Base-by-base conservation (phyloP, 805 yeast genomes). In the Metschnikowia reukaufii region DNA sequence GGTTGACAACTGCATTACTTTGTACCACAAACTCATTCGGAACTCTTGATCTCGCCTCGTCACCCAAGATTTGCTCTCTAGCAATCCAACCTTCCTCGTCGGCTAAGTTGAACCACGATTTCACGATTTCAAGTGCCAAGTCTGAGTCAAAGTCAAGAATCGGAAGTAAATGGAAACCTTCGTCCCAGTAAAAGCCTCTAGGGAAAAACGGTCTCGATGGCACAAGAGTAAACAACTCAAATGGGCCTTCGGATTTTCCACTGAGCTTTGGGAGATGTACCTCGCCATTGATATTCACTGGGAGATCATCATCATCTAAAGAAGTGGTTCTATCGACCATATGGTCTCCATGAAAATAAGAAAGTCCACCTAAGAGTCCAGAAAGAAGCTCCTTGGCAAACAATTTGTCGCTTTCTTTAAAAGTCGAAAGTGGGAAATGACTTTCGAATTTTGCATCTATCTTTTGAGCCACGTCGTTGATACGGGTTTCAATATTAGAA, bases 161-260 rank as follows among this genome's bases (percentile, higher is more conserved):
- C 6, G 96, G 96, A 34, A 91, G 71, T 49, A 92, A 72, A 64
- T 92, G 97, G 66, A 94, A 94, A 0, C 99, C 99, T 67, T 94
- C 99, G 66, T 94, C 99, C 99, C 99, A 94, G 61, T 88, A 89
- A 61, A 94, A 94, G 0, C 99, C 99, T 52, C 99, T 77, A 3
- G 99, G 98, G 66, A 94, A 94, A 60, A 88, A 88, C 0, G 96
- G 88, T 43, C 99, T 76, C 40, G 96, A 88, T 2, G 99, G 99
- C 29, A 89, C 94, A 18, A 89, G 74, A 0, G 94, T 79, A 58
- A 90, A 88, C 40, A 94, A 67, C 53, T 84, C 88, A 50, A 70
- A 67, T 1, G 96, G 96, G 0, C 91, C 94, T 59, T 88, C 96
- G 12, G 72, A 66, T n/a, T 60, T 49, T 0, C 91, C 89, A 0